Evolutionary conservation across 2,329 filamentous ascomycete genomes (phyloP).

Genomic region (Epichloe baconii): DNA sequence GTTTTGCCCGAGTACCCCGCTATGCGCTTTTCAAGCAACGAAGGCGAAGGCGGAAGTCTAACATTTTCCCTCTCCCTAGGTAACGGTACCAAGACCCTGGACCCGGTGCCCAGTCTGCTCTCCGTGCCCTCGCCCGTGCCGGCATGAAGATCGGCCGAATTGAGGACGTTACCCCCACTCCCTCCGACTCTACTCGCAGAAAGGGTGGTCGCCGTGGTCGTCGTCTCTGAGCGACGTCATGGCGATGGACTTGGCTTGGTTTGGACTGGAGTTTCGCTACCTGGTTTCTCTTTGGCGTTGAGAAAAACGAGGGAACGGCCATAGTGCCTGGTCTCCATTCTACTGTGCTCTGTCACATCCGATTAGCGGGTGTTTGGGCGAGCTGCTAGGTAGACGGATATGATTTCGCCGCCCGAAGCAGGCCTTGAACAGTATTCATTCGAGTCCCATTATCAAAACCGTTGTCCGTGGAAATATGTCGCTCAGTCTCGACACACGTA

Average conservation of each 20-base stretch:
- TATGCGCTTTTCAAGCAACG: background rate
- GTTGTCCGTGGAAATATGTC: slow-evolving; percentile 1
- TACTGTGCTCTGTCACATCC: slow-evolving; percentile 32
- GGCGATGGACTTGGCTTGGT: slow-evolving; percentile 14
- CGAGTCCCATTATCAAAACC: slow-evolving; percentile 12
- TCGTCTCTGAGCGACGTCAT: slow-evolving; percentile 63
- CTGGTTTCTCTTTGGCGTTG: slow-evolving; percentile 48
- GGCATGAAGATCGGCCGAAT: slow-evolving; percentile 99
- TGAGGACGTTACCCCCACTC: slow-evolving; percentile 98
- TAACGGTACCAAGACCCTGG: slow-evolving; percentile 99
- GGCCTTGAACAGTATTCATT: slow-evolving; percentile 27
- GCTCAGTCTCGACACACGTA: background rate
- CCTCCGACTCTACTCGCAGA: slow-evolving; percentile 97
- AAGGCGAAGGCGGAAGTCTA: background rate
- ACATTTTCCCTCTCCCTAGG: slow-evolving; percentile 30
- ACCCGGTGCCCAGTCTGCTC: slow-evolving; percentile 96
- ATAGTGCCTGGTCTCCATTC: slow-evolving; percentile 50
- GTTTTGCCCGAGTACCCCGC: slow-evolving; percentile 16
- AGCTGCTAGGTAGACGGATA: slow-evolving; percentile 27
- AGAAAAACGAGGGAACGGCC: slow-evolving; percentile 64
- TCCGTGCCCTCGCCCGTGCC: slow-evolving; percentile 95
- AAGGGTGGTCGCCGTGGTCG: slow-evolving; percentile 99
- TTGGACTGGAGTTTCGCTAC: slow-evolving; percentile 27
- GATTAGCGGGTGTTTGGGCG: slow-evolving; percentile 12
- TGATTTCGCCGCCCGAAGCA: slow-evolving; percentile 31